Base-by-base conservation (phyloP, 2,329 filamentous ascomycete genomes). In the Scedosporium boydii region DNA sequence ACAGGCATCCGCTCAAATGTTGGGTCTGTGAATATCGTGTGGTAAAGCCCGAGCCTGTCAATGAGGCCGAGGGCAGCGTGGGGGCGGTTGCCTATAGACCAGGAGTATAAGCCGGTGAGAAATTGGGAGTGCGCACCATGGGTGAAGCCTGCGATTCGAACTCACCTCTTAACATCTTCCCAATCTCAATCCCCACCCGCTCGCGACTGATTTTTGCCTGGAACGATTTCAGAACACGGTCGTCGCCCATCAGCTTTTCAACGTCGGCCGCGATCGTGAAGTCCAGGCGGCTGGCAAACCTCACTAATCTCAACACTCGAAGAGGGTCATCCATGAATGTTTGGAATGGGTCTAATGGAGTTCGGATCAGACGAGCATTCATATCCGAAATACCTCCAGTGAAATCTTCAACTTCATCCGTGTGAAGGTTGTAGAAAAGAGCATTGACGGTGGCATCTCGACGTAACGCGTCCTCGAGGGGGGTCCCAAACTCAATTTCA, bases 291-390 rank as follows among this genome's bases (percentile, higher is more conserved):
- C 91, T 96, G 4, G 93, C 91, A 75, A 99, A 98, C 62, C 95
- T 86, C 59, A 99, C 89, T 60, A 98, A 79, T 58, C 93, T 85
- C 64, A 98, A 77, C 3, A 98, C 89, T 18, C 95, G 84, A 26
- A 99, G 78, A 12, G 95, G 95, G 70, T 98, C 93, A 70, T 98
- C 93, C 72, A 87, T 91, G 76, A 99, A 98, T 0, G 93, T 99
- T 71, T 96, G 89, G 60, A 90, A 87, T 26, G 93, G 93, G 60
- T 92, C 88, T 51, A 98, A 76, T 0, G 93, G 93, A 3, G 95
- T 98, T 61, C 89, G 83, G 66, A 99, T 92, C 59, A 93, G 77
- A 64, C 84, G 83, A 1, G 79, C 77, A 41, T 80, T 73, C 84
- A 98, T 85, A 70, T 98, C 93, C 6, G 82, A 71, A 42, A 96